Evolutionary conservation across 208 protist species (phyloP), one percentile per base, ranked within the genome.

Genomic region (Crithidia fasciculata): DNA sequence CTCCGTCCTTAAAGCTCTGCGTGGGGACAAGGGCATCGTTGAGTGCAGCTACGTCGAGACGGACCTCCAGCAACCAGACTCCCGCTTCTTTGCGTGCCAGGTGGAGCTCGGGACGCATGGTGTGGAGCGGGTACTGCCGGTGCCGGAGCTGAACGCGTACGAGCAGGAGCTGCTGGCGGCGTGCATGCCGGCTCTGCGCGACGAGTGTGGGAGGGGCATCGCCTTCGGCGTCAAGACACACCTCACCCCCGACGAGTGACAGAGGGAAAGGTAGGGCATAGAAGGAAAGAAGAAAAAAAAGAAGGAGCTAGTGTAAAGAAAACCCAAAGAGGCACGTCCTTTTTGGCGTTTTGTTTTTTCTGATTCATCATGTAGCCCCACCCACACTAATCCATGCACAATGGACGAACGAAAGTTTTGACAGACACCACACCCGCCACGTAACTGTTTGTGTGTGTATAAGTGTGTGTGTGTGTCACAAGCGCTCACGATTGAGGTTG

Each of bases 21-120:
- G 84, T 36, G 92, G 90, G 3, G 90, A 95, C 71, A 82, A 76
- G 57, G 88, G 88, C 43, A 70, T 95, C 55, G 81, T 86, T 16
- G 88, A 91, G 82, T 94, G 79, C 80, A 84, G 85, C n/a, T 85
- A 89, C 58, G 83, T 95, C 37, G 85, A 93, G 62, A 88, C 62
- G 13, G 76, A 81, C 16, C 36, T 91, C 28, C 74, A 87, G 69
- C 69, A 76, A 69, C 74, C 53, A n/a, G 41, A 52, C 10, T 92
- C 75, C 65, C 67, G 57, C n/a, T 96, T 85, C 79, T 98, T 98
- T 81, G 81, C 89, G 37, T 91, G 88, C 47, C 83, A 74, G 36
- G 85, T 96, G 43, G 83, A 89, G 70, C 83, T 98, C 50, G 95
- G 96, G 45, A 80, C 74, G 68, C 49, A 84, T 50, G 92, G 92